Conservation (phyloP, 2,329 filamentous ascomycete species). For the Xylariaceae sp. region DNA sequence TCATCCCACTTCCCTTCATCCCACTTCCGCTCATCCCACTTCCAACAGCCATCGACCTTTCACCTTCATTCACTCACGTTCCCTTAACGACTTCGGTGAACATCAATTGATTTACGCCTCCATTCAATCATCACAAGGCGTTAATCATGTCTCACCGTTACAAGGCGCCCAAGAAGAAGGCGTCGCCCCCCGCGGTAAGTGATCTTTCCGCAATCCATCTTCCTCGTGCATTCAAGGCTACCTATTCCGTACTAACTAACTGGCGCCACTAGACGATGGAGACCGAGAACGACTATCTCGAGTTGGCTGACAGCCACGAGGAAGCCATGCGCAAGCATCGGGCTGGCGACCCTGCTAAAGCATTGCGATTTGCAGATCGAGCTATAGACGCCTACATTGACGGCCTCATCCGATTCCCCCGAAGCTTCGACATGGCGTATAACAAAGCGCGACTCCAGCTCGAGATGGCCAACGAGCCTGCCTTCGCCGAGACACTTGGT, state of each 20-base stretch:
- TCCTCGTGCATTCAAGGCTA: not conserved
- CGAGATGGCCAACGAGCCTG: constrained; percentile 62
- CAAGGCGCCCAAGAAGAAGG: not conserved
- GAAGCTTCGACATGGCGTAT: constrained; percentile 65
- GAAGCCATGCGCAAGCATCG: constrained; percentile 71
- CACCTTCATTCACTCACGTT: too few relatives aligned
- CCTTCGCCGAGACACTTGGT: constrained; percentile 54
- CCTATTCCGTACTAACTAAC: constrained; percentile 6
- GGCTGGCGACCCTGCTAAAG: constrained; percentile 62
- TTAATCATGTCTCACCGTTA: too few relatives aligned
- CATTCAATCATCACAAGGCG: too few relatives aligned
- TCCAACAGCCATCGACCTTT: too few relatives aligned
- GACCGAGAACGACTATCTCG: constrained; percentile 63
- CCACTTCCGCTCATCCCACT: too few relatives aligned
- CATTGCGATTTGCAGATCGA: constrained; percentile 50
- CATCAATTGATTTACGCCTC: too few relatives aligned
- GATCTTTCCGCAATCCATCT: not conserved
- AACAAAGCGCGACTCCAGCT: constrained; percentile 70
- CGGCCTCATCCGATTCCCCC: constrained; percentile 55
- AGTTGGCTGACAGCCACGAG: constrained; percentile 63
- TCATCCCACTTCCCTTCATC: too few relatives aligned
- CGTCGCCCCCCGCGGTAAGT: too few relatives aligned
- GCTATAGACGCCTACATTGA: constrained; percentile 63
- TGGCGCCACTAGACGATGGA: constrained; percentile 42
- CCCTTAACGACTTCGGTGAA: too few relatives aligned